Percentiles rank a stretch among this genome's conserved stretches.
phyloP scores from a whole-genome alignment of 495 filamentous ascomycete species.

The Penicillium flavigenum region DNA sequence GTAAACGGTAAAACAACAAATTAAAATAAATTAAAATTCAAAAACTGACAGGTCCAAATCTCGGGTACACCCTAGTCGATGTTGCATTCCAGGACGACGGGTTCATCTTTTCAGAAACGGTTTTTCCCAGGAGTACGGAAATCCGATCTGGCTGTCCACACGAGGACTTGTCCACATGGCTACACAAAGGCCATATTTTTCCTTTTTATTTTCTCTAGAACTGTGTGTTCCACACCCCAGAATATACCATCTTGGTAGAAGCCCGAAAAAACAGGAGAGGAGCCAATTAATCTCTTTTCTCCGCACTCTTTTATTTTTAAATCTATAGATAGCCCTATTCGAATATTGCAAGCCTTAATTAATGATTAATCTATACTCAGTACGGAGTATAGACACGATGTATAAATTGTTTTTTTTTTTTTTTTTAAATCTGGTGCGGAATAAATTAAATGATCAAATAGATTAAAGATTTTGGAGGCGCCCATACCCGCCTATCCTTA shows the following conservation, averaged over 20 bases:
- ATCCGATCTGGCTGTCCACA: slow-evolving; percentile 28
- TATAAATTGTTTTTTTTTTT: too few relatives aligned
- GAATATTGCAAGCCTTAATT: background rate
- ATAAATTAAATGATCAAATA: slow-evolving; percentile 2
- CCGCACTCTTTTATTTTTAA: background rate
- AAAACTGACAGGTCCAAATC: slow-evolving; percentile 16
- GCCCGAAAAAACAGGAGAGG: background rate
- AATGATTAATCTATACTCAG: background rate
- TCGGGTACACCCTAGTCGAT: slow-evolving; percentile 26
- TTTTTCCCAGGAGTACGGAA: slow-evolving; percentile 27
- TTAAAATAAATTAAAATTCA: slow-evolving; percentile 13
- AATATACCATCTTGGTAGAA: too few relatives aligned
- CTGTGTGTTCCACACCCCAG: background rate
- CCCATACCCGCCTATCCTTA: slow-evolving; percentile 34
- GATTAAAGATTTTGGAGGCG: slow-evolving; percentile 9
- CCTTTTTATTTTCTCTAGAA: background rate
- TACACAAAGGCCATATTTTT: slow-evolving; percentile 6
- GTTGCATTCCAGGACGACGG: slow-evolving; percentile 31
- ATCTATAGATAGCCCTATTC: slow-evolving; percentile 1
- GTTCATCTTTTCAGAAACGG: slow-evolving; percentile 28
- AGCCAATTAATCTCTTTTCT: background rate
- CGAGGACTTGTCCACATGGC: slow-evolving; percentile 27
- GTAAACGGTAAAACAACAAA: slow-evolving; percentile 25
- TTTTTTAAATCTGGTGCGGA: too few relatives aligned
- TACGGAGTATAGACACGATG: background rate